Conservation (phyloP, 352 stramenopile species). For the Phytophthora colocasiae region DNA sequence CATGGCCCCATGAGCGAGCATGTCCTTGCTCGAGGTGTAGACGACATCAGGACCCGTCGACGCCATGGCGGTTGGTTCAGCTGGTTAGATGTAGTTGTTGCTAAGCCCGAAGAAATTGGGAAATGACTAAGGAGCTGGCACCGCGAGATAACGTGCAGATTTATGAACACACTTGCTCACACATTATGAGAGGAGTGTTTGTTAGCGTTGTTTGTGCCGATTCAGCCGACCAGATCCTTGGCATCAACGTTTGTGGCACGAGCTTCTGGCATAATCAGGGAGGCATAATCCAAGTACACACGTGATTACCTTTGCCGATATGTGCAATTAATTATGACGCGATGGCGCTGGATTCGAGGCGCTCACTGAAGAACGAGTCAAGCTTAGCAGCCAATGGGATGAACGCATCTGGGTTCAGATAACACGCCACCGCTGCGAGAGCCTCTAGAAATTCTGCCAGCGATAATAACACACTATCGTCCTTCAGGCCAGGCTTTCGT, state of each 20-base stretch:
- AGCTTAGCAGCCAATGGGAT: conserved; percentile 63
- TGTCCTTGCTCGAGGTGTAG: conserved; percentile 40
- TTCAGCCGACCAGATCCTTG: background rate
- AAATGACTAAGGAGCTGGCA: background rate
- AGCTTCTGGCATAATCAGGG: background rate
- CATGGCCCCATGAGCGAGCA: conserved; percentile 44
- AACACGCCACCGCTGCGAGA: conserved; percentile 63
- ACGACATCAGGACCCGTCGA: conserved; percentile 11
- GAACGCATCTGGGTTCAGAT: conserved; percentile 68
- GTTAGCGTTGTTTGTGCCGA: background rate
- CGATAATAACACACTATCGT: conserved; percentile 54
- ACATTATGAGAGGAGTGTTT: background rate
- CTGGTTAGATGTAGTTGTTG: background rate
- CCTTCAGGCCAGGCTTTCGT: conserved; percentile 5
- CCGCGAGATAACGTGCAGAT: background rate
- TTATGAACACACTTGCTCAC: background rate
- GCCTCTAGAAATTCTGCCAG: conserved; percentile 69
- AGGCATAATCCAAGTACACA: background rate
- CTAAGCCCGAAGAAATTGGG: background rate
- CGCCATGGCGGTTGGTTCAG: background rate
- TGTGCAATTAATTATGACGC: background rate
- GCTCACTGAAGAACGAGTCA: conserved; percentile 62
- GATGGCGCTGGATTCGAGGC: conserved; percentile 30
- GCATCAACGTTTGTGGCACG: conserved; percentile 1
- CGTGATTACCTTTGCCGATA: background rate